These are phyloP conservation scores for Ceraceosorus guamensis DNA, from an alignment of 1,284 basidiomycete genomes.

Conservation along the genomic window DNA sequence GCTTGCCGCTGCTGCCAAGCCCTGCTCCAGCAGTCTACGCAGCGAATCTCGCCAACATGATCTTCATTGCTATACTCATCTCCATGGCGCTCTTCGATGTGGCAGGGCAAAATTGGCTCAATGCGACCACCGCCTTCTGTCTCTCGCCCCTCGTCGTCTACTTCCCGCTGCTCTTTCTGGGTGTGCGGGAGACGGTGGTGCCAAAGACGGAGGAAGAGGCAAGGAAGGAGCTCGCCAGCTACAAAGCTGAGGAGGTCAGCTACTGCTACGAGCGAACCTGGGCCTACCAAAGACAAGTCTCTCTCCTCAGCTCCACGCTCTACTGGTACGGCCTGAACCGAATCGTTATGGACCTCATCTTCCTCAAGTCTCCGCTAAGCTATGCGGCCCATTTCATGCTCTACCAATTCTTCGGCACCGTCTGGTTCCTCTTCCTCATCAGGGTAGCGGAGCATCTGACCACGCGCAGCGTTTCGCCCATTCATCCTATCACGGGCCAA, in stretches of 20 bases:
- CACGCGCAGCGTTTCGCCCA: background rate
- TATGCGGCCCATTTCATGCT: background rate
- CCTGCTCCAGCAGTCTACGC: background rate
- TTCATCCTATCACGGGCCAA: background rate
- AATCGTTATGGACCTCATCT: background rate
- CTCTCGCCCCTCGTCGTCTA: background rate
- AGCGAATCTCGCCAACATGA: background rate
- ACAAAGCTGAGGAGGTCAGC: background rate
- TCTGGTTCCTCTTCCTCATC: background rate
- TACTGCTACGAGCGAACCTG: background rate
- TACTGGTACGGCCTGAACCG: background rate
- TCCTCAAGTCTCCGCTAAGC: background rate
- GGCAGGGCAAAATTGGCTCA: background rate
- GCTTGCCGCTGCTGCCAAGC: background rate
- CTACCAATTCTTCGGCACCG: background rate
- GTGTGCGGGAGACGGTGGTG: background rate
- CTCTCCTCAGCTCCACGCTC: background rate
- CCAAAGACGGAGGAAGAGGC: background rate
- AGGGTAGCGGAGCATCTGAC: background rate
- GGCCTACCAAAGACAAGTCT: background rate
- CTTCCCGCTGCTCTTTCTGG: background rate
- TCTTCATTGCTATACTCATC: background rate
- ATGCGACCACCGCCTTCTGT: background rate
- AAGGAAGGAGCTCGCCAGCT: background rate
- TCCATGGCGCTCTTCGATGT: background rate